Evolutionary conservation across 495 filamentous ascomycete species (phyloP), one percentile per base, ranked within the genome.

Genomic region (Trichocladium uniseriatum): DNA sequence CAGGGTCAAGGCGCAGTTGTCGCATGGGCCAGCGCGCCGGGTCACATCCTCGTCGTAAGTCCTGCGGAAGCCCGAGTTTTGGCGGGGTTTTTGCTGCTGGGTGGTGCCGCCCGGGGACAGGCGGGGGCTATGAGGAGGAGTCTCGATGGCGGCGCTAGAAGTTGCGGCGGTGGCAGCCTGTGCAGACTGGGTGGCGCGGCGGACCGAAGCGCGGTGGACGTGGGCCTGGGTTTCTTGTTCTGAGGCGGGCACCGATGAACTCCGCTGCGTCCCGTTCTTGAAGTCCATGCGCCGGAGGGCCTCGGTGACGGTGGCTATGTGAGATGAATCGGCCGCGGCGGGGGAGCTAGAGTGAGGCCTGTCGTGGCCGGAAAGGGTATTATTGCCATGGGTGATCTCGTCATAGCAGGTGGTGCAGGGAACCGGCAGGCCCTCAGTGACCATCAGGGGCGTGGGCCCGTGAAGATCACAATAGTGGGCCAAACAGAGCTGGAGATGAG

Each of bases 381-480:
- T 48, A 27, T 27, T 27, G n/a, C n/a, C n/a, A 32, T 38, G 38
- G 15, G 49, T 41, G 6, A 59, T 63, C 40, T 75, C 73, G 38
- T 81, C 78, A 59, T 70, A 80, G 62, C 90, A 96, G 63, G 82
- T 79, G 46, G 73, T 65, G 61, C 90, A 96, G 43, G 83, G 74
- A 38, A 89, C 82, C 1, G 87, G 84, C 20, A 86, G 72, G 42
- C 86, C 84, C 69, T 95, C 89, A 46, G 90, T 95, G 65, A 94
- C 94, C 69, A 96, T 86, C 66, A 96, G 82, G 44, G 89, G 92
- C 42, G 89, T 95, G 11, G 90, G 90, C 52, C 90, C 90, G 75
- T 96, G 89, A 59, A 89, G 76, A 68, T 96, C 90, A 75, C 90
- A 96, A 68, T 94, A 96, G 71, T 96, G 90, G 61, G 90, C 90